These are phyloP conservation scores for Rhodomyrtus psidioides DNA, from an alignment of 441 rosid species.

Conservation along the genomic window DNA sequence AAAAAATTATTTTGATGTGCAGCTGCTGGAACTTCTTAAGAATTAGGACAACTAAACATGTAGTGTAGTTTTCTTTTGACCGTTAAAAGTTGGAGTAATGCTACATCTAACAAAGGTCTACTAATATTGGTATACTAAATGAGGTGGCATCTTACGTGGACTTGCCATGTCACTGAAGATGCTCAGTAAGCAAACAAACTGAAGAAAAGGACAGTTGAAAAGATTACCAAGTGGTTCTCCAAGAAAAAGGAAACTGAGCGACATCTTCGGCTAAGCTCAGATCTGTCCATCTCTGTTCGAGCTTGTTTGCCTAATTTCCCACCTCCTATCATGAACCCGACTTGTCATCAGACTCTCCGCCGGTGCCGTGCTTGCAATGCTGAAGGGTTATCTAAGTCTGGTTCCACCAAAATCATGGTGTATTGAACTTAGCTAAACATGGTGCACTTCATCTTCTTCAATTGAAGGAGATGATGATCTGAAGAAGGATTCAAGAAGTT, in stretches of 20 bases:
- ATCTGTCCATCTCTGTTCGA: neutral
- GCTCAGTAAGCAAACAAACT: neutral
- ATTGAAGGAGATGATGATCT: neutral
- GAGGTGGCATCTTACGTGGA: neutral
- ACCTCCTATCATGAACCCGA: neutral
- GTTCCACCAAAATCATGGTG: neutral
- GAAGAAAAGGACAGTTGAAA: neutral
- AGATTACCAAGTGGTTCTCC: neutral
- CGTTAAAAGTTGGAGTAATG: neutral
- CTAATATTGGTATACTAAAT: neutral
- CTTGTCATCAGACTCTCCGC: neutral
- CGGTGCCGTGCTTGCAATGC: fast-evolving
- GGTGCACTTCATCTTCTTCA: neutral
- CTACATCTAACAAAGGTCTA: neutral
- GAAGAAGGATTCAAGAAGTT: neutral
- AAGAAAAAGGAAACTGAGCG: neutral
- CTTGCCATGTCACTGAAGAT: neutral
- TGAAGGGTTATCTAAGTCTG: neutral
- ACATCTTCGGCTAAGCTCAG: neutral
- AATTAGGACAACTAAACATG: neutral
- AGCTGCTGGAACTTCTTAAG: neutral
- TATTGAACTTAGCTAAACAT: neutral
- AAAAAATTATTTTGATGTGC: neutral
- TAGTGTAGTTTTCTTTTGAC: neutral
- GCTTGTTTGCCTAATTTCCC: neutral